Percentiles rank a stretch among this genome's conserved stretches.
Evolutionary conservation across 2,329 filamentous ascomycete genomes (phyloP).

Genomic region (Lachnellula cervina): DNA sequence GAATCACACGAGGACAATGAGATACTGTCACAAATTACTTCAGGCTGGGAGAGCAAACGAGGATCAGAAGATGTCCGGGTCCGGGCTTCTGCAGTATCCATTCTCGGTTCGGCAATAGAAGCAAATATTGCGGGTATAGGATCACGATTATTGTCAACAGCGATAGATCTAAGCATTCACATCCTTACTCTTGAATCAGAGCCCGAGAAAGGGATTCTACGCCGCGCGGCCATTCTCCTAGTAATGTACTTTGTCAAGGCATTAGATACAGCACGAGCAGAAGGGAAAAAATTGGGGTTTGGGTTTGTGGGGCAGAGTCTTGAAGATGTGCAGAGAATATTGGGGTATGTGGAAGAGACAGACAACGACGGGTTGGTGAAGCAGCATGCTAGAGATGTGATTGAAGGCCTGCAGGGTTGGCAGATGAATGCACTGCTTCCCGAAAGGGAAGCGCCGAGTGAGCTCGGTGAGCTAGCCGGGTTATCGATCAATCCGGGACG

Average conservation of each 20-base stretch:
- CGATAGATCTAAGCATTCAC: constrained; percentile 58
- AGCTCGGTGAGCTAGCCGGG: constrained; percentile 38
- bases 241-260: constrained; percentile 58
- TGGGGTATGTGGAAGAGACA: constrained; percentile 59
- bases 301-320: constrained; percentile 51
- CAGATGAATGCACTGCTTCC: constrained; percentile 42
- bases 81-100: constrained; percentile 62
- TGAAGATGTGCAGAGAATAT: constrained; percentile 55
- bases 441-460: constrained; percentile 15
- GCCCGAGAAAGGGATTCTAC: constrained; percentile 57
- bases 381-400: constrained; percentile 61
- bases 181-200: constrained; percentile 59
- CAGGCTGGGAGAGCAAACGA: constrained; percentile 61
- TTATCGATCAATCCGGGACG: constrained; percentile 36
- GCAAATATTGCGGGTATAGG: constrained; percentile 54
- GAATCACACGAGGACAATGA: constrained; percentile 36
- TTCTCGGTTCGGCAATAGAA: constrained; percentile 57
- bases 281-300: constrained; percentile 44
- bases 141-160: constrained; percentile 46
- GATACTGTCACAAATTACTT: constrained; percentile 53
- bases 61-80: constrained; percentile 67
- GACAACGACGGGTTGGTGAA: constrained; percentile 66
- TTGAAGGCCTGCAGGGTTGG: constrained; percentile 62
- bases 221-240: constrained; percentile 61
- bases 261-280: constrained; percentile 48